Percentiles rank a stretch among this genome's conserved stretches.
These are phyloP conservation scores for Agastache rugosa DNA, from an alignment of 257 asterid genomes.

Conservation along the genomic window DNA sequence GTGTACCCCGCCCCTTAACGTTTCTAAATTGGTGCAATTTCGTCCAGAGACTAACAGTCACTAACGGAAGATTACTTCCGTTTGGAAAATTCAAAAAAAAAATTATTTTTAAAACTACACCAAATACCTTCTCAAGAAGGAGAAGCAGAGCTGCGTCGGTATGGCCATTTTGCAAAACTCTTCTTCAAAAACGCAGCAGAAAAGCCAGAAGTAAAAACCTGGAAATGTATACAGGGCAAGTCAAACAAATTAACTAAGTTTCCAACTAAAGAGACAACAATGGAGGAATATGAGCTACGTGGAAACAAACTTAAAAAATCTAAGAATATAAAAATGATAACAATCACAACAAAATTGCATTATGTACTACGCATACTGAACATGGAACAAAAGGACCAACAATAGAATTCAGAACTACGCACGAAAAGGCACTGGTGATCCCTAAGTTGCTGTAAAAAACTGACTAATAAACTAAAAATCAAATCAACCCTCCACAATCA, in stretches of 20 bases:
- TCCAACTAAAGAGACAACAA: not conserved
- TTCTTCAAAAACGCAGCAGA: slow-evolving; percentile 94
- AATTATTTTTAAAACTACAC: slow-evolving; percentile 73
- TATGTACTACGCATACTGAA: not conserved
- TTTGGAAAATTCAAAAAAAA: no score
- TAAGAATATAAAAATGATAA: not conserved
- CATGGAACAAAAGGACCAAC: not conserved
- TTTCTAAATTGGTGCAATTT: no score
- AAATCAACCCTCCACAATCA: no score
- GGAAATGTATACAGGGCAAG: slow-evolving; percentile 18
- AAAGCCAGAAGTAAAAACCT: slow-evolving; percentile 97
- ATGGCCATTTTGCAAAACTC: slow-evolving; percentile 71
- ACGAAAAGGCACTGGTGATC: not conserved
- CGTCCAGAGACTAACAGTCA: no score
- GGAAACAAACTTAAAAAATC: slow-evolving; percentile 8
- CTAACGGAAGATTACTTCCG: no score
- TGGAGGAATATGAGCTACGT: not conserved
- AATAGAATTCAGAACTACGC: not conserved
- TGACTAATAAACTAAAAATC: no score
- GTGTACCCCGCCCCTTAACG: no score
- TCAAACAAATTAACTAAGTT: slow-evolving; percentile 17
- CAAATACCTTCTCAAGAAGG: slow-evolving; percentile 74
- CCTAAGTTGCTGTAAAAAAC: no score
- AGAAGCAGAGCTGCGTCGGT: slow-evolving; percentile 72
- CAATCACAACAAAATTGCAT: not conserved